Conservation (phyloP, 1,284 basidiomycete species). For the Schizopora paradoxa region DNA sequence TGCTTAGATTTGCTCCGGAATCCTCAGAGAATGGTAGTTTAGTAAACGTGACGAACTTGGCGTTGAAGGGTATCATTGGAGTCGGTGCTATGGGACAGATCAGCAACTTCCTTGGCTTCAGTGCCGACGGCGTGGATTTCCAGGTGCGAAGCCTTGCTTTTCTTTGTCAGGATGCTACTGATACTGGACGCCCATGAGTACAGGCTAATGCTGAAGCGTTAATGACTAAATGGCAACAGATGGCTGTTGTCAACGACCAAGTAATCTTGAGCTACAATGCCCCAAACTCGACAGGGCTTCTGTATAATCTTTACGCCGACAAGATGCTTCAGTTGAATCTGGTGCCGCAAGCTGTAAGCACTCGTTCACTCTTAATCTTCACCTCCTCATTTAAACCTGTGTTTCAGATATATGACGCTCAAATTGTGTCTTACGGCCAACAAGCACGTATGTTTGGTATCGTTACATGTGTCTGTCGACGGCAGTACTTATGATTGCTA, state of each 20-base stretch:
- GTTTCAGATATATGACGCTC: slow-evolving; percentile 11
- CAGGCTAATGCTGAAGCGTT: too few species aligned
- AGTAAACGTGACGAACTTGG: slow-evolving; percentile 32
- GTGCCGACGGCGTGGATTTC: slow-evolving; percentile 24
- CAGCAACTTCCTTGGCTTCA: slow-evolving; percentile 26
- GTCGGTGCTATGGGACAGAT: slow-evolving; percentile 38
- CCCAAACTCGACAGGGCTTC: slow-evolving; percentile 29
- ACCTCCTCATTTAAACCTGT: too few species aligned
- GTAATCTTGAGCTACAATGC: slow-evolving; percentile 28
- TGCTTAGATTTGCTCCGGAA: too few species aligned
- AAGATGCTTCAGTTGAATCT: slow-evolving; percentile 28
- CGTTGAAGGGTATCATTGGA: slow-evolving; percentile 39
- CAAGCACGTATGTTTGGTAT: too few species aligned
- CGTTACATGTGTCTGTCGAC: too few species aligned
- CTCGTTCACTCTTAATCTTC: too few species aligned
- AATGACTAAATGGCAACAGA: too few species aligned
- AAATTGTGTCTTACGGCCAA: slow-evolving; percentile 10
- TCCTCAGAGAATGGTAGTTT: too few species aligned
- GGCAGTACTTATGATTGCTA: slow-evolving; percentile 18
- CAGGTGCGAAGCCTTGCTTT: slow-evolving; percentile 4
- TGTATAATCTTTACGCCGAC: slow-evolving; percentile 47
- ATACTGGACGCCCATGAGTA: background rate
- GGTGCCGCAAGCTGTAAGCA: slow-evolving; percentile 26
- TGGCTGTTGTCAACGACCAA: slow-evolving; percentile 17
- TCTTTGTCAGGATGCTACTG: background rate